These are phyloP conservation scores for Coniochaeta sp. DNA, from an alignment of 2,329 filamentous ascomycete species.

Conservation along the genomic window DNA sequence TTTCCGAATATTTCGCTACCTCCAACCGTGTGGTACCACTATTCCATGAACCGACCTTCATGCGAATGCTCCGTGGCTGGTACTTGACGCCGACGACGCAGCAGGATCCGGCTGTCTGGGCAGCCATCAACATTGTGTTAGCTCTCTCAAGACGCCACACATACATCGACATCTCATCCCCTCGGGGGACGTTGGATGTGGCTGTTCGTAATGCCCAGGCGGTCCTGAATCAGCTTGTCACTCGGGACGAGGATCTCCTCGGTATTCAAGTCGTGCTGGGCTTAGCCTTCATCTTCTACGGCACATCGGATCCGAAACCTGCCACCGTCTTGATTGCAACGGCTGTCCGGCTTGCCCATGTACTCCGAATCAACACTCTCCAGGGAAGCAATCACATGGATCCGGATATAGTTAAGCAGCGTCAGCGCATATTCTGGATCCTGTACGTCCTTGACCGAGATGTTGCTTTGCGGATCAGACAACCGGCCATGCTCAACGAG, in stretches of 20 bases:
- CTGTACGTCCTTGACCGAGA: constrained; percentile 21
- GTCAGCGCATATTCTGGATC: constrained; percentile 18
- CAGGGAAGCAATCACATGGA: constrained; percentile 6
- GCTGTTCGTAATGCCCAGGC: constrained; percentile 10
- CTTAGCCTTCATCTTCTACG: constrained; percentile 14
- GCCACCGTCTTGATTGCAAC: constrained; percentile 14
- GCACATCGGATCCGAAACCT: constrained; percentile 12
- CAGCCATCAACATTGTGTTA: constrained; percentile 16
- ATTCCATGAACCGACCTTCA: constrained; percentile 11
- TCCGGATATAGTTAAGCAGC: constrained; percentile 7
- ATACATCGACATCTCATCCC: constrained; percentile 1
- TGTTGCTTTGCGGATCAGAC: constrained; percentile 26
- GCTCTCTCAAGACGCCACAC: constrained; percentile 8
- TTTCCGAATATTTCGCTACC: constrained; percentile 12
- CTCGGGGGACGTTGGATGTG: background rate
- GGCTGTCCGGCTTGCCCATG: constrained; percentile 15
- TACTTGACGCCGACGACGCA: constrained; percentile 8
- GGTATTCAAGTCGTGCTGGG: constrained; percentile 17
- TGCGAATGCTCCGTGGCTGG: constrained; percentile 12
- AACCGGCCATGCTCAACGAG: constrained; percentile 30
- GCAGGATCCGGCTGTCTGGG: constrained; percentile 12
- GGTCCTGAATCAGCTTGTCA: constrained; percentile 12
- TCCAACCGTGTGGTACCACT: constrained; percentile 12
- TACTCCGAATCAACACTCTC: constrained; percentile 9
- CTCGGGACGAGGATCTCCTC: constrained; percentile 12